Evolutionary conservation across 345 rosid genomes (phyloP), one percentile per base, ranked within the genome.

Genomic region (Chamaenerion angustifolium): DNA sequence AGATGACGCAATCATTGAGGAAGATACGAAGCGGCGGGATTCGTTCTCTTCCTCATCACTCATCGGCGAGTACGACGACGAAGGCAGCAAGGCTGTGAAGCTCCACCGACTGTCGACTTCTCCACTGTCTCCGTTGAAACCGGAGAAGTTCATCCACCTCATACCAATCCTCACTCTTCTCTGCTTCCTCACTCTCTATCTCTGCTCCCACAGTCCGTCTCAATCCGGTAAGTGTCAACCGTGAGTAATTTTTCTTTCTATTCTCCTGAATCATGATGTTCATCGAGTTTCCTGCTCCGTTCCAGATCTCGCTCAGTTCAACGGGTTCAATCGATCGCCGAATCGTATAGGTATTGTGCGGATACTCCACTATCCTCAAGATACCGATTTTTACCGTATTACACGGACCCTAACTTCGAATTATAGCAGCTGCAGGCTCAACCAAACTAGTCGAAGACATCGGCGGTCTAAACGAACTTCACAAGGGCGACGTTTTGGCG

Each of bases 271-370:
- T 8, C 55, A 11, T 57, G 50, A 47, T 13, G 42, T 44, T 18
- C 16, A 40, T 50, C 44, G 16, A 11, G 56, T 27, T 42, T 27
- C 7, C 16, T 14, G 45, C 18, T 46, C 11, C 16, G 21, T 58
- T 60, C 49, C 83, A 90, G 98, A 90, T 78, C 79, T 87, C 74
- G 85, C 80, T 59, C 77, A 75, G 52, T 86, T 90, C 65, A 75
- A 67, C 19, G 74, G 83, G 65, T 72, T 83, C 72, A 71, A 70
- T 67, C 78, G 56, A 41, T 16, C 56, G 27, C 58, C 77, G 12
- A 66, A 72, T 48, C 70, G 45, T 49, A 37, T 65, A 76, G 92
- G 96, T 90, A 72, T 44, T 68, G 65, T 79, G 81, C 76, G 65
- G 76, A 56, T 66, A 15, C 15, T 5, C 10, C 48, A 3, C 15